A percentile compares a stretch with the other conserved stretches of the same genome.
Conservation (phyloP, 2,329 filamentous ascomycete species). For the Verticillium dahliae region DNA sequence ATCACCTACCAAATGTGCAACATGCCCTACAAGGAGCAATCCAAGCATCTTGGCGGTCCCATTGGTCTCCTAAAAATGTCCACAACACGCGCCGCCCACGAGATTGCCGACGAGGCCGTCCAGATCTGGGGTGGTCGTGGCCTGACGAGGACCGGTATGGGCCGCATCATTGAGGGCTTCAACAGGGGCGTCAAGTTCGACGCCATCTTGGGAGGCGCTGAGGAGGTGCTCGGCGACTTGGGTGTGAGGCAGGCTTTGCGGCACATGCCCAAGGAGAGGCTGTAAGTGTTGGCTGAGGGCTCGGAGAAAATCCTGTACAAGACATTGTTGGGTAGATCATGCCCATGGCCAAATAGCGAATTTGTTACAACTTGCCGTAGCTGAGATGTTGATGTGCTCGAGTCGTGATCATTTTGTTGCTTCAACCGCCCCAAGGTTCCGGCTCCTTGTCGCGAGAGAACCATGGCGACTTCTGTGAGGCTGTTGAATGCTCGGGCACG, state of each 20-base stretch:
- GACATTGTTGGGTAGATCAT: not conserved
- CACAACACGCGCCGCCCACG: slow-evolving; percentile 69
- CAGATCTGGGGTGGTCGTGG: slow-evolving; percentile 83
- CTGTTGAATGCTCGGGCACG: no score
- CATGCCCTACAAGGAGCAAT: slow-evolving; percentile 73
- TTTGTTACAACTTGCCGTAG: not conserved
- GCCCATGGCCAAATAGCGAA: not conserved
- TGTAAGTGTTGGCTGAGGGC: slow-evolving; percentile 40
- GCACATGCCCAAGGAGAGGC: slow-evolving; percentile 76
- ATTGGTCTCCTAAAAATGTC: slow-evolving; percentile 79
- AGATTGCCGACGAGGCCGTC: slow-evolving; percentile 75
- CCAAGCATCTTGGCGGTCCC: slow-evolving; percentile 68
- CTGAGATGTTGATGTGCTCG: no score
- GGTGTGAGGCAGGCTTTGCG: slow-evolving; percentile 80
- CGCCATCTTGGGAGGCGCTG: slow-evolving; percentile 70
- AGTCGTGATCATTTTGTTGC: no score
- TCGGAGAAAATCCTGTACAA: not conserved
- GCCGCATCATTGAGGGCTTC: slow-evolving; percentile 75
- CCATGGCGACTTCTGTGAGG: no score
- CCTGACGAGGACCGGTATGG: slow-evolving; percentile 78
- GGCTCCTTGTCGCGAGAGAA: no score
- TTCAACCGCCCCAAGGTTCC: no score
- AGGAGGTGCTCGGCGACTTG: slow-evolving; percentile 76
- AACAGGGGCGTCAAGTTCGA: slow-evolving; percentile 80
- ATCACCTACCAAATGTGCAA: slow-evolving; percentile 85